A percentile compares a stretch with the other conserved stretches of the same genome.
These are phyloP conservation scores for Terana coerulea DNA, from an alignment of 768 basidiomycete species.

Conservation along the genomic window DNA sequence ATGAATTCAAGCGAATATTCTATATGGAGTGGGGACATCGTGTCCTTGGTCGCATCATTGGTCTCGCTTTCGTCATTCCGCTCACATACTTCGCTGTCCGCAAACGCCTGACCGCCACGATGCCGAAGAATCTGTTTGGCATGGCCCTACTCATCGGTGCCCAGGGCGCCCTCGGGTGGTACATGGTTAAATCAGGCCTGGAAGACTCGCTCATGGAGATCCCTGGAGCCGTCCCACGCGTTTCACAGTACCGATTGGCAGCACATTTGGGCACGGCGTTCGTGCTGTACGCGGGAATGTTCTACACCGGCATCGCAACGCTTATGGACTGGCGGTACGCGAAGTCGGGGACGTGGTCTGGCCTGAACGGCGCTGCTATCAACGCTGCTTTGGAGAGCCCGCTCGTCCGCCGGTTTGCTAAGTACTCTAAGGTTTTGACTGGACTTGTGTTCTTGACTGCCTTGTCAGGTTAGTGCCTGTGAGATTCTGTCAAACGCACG, in stretches of 20 bases:
- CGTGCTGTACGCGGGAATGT: constrained; percentile 90
- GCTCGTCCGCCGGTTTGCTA: constrained; percentile 53
- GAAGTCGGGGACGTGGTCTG: constrained; percentile 54
- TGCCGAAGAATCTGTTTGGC: constrained; percentile 62
- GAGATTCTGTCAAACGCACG: neutral
- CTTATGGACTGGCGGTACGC: constrained; percentile 79
- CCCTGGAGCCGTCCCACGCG: constrained; percentile 85
- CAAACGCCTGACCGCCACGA: constrained; percentile 60
- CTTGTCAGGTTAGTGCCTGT: constrained; percentile 61
- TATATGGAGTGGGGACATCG: constrained; percentile 99
- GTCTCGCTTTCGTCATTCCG: constrained; percentile 79
- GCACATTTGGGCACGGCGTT: constrained; percentile 93
- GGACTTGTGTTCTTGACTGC: constrained; percentile 89
- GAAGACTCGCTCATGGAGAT: constrained; percentile 77
- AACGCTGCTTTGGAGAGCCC: constrained; percentile 51
- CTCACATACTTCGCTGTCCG: constrained; percentile 74
- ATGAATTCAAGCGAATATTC: constrained; percentile 95
- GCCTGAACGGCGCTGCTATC: constrained; percentile 40
- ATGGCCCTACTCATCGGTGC: constrained; percentile 82
- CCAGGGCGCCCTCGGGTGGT: constrained; percentile 95
- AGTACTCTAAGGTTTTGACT: constrained; percentile 56
- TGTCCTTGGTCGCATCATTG: constrained; percentile 84
- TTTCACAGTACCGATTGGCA: constrained; percentile 94
- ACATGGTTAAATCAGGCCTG: constrained; percentile 98
- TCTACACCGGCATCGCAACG: constrained; percentile 70